A percentile compares a stretch with the other conserved stretches of the same genome.
Evolutionary conservation across 129 eudicot species (phyloP).

Genomic region (sunflower (Helianthus annuus)): HanXRQr2.0-SUNRISE NC_035444.2:7878605-7879104

Average conservation of each 20-base stretch:
- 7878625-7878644: slow-evolving; percentile 99
- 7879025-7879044: slow-evolving; percentile 85
- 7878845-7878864: slow-evolving; percentile 73
- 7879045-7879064: slow-evolving; percentile 86
- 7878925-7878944: slow-evolving; percentile 90
- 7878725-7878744: background rate
- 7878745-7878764: background rate
- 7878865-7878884: slow-evolving; percentile 77
- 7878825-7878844: slow-evolving; percentile 93
- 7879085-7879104: slow-evolving; percentile 72
- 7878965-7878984: slow-evolving; percentile 21
- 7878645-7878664: slow-evolving; percentile 99
- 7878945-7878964: slow-evolving; percentile 43
- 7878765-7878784: slow-evolving; percentile 44
- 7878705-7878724: background rate
- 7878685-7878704: slow-evolving; percentile 68
- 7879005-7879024: slow-evolving; percentile 87
- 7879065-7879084: slow-evolving; percentile 67
- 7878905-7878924: slow-evolving; percentile 92
- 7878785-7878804: slow-evolving; percentile 68
- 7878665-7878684: slow-evolving; percentile 69
- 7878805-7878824: slow-evolving; percentile 46
- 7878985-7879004: slow-evolving; percentile 71
- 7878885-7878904: slow-evolving; percentile 93
- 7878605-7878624: background rate